phyloP scores from a whole-genome alignment of 179 eudicot species.

The Sideroxylon spinosum region DNA sequence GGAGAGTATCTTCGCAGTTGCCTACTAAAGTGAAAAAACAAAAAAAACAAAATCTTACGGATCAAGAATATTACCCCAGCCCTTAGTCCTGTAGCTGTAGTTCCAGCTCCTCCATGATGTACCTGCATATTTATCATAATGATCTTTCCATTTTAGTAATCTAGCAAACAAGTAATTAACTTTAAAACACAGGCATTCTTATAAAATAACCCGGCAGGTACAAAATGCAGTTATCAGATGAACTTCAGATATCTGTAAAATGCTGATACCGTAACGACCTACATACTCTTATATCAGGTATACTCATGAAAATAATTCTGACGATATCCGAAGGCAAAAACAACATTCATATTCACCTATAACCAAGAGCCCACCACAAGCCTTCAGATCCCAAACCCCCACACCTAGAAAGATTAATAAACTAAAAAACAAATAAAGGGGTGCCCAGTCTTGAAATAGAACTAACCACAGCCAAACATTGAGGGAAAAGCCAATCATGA shows the following conservation, averaged over 20 bases:
- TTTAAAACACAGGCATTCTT: neutral
- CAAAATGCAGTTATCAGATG: neutral
- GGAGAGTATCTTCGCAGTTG: too few species aligned
- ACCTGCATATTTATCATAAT: constrained; percentile 20
- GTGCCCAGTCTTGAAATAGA: neutral
- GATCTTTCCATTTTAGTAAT: neutral
- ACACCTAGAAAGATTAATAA: too few species aligned
- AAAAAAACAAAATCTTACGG: neutral
- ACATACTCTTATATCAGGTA: too few species aligned
- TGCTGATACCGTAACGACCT: too few species aligned
- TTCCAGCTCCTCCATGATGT: constrained; percentile 98
- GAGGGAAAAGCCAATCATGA: constrained; percentile 95
- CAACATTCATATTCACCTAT: neutral
- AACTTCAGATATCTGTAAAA: neutral
- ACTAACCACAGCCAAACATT: constrained; percentile 82
- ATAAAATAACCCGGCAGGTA: neutral
- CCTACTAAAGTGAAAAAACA: neutral
- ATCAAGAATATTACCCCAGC: constrained; percentile 69
- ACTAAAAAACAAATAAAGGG: neutral
- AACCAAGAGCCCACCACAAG: neutral
- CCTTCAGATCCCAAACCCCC: too few species aligned
- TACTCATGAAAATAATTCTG: neutral
- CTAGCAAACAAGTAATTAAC: neutral
- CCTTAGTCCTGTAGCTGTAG: constrained; percentile 85
- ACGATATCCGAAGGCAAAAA: neutral